Evolutionary conservation across 495 filamentous ascomycete species (phyloP).

Genomic region (Tuber brumale): DNA sequence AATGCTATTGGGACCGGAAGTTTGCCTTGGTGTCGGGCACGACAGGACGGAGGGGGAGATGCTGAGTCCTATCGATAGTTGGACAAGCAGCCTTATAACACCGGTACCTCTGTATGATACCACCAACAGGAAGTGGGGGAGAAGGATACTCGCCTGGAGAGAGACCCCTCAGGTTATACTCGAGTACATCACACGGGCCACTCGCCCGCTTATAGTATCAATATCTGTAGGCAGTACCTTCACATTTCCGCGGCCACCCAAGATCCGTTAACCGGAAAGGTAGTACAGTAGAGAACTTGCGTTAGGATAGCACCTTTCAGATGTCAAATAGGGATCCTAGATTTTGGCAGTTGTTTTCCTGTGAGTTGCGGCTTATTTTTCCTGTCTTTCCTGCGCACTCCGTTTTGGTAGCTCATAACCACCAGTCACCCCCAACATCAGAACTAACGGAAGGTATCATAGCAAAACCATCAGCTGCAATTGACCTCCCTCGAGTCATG

Average conservation of each 20-base stretch:
- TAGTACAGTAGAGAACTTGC: background rate
- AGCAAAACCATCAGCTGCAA: no score
- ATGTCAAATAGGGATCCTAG: background rate
- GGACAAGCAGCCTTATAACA: background rate
- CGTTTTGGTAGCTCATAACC: no score
- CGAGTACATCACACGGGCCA: background rate
- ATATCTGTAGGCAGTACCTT: background rate
- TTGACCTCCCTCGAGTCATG: no score
- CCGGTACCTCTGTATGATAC: background rate
- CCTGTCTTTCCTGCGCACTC: background rate
- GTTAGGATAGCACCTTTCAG: background rate
- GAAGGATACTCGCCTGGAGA: background rate
- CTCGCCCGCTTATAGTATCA: background rate
- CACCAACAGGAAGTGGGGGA: background rate
- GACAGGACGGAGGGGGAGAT: background rate
- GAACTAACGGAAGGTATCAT: no score
- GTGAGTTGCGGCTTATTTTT: background rate
- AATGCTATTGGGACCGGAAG: background rate
- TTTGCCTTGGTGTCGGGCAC: background rate
- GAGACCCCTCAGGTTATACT: background rate
- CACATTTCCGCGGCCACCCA: background rate
- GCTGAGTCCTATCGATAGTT: background rate
- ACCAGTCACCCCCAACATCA: no score
- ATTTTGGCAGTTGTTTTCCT: background rate
- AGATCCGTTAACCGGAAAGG: background rate